Base-by-base conservation (phyloP, 768 basidiomycete genomes). In the Termitomyces sp. region DNA sequence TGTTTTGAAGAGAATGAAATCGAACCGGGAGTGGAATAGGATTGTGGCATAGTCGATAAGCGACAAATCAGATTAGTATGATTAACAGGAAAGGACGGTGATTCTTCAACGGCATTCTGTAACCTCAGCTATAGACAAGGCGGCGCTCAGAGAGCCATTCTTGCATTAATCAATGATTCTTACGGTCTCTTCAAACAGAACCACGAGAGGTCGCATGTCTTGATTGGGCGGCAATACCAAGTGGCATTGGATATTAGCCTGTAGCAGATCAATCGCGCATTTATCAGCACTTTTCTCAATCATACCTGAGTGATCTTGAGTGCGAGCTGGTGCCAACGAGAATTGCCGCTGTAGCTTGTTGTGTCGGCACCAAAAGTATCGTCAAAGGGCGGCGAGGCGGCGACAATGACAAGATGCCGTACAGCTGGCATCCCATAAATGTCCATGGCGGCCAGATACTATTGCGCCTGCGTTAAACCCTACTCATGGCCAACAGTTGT, bases 181-280 rank as follows among this genome's bases (percentile, higher is more conserved):
- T 64, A 80, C 77, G 65, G 70, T 74, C 68, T 78, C 69, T 48
- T 76, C 71, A 70, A 85, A 73, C 46, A 86, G 66, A 34, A 73
- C 71, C 34, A 68, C 73, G 53, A 85, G 72, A 19, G 74, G 61
- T 8, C 69, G 60, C 75, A 80, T 77, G 61, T 79, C 72, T 53
- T 77, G 73, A 59, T 71, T 72, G 51, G 77, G 63, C 51, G 72
- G 74, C 54, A 82, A 69, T 48, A 86, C 75, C 71, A 86, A 72
- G 65, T 86, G 85, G 61, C 79, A 81, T 54, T 79, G 78, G 45
- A 86, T 81, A 47, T 76, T 69, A 43, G 75, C 72, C 85, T 86
- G 61, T 50, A 52, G 52, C 55, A 51, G 8, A 39, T 51, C 37
- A 40, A 51, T 28, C n/a, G 10, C 25, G 49, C 59, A 30, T 2